phyloP scores from a whole-genome alignment of 768 basidiomycete genomes.

The Lanmaoa rubissima region DNA sequence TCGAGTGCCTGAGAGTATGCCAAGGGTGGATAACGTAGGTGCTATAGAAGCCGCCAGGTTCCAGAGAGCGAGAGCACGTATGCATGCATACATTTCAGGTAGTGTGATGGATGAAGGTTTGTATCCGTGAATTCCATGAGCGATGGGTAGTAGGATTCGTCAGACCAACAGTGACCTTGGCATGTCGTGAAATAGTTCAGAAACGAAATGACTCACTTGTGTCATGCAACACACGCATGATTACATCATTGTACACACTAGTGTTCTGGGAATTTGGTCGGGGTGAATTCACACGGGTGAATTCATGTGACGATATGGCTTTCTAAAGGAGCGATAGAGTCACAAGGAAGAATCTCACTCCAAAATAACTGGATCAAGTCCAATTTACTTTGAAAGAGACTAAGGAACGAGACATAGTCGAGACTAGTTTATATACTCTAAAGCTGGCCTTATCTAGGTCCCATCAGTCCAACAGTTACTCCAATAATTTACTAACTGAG shows the following conservation, averaged over 20 bases:
- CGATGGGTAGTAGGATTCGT: conserved; percentile 52
- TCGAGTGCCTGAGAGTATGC: conserved; percentile 79
- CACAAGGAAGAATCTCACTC: no score
- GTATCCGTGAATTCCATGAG: conserved; percentile 20
- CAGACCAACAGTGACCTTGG: conserved; percentile 78
- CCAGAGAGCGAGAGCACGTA: conserved; percentile 61
- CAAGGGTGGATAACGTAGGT: conserved; percentile 62
- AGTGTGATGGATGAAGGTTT: conserved; percentile 53
- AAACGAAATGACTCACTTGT: neutral
- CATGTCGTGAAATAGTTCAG: neutral
- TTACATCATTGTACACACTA: conserved; percentile 13
- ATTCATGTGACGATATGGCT: no score
- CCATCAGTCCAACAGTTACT: no score
- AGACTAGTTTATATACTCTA: no score
- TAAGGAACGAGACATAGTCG: no score
- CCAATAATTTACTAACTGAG: no score
- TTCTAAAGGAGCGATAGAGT: no score
- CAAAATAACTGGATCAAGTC: no score
- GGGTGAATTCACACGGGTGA: no score
- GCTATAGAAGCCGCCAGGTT: conserved; percentile 56
- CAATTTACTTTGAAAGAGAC: no score
- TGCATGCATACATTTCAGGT: conserved; percentile 72
- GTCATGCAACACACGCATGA: neutral
- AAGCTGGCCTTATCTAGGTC: no score
- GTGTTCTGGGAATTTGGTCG: no score